These are phyloP conservation scores for Dalbergia oliveri DNA, from an alignment of 306 rosid genomes.

Conservation along the genomic window DNA sequence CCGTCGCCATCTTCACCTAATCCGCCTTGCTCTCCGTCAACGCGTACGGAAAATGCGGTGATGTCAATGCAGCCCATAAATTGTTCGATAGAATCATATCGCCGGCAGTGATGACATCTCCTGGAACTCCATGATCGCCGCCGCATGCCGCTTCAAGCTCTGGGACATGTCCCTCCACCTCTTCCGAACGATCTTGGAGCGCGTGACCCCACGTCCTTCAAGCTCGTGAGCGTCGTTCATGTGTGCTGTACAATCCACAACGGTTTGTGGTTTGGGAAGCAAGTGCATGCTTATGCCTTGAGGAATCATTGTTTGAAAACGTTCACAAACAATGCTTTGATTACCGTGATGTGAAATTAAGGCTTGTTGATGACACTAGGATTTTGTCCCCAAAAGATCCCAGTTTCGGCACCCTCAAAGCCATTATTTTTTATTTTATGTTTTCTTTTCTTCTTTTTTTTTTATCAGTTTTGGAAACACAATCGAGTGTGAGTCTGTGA, in stretches of 20 bases:
- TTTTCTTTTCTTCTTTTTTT: no score
- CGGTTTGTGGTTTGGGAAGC: constrained; percentile 74
- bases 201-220: constrained; percentile 73
- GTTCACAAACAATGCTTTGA: constrained; percentile 76
- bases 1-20: constrained; percentile 67
- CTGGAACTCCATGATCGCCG: constrained; percentile 79
- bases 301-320: constrained; percentile 59
- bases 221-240: constrained; percentile 71
- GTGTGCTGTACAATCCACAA: constrained; percentile 67
- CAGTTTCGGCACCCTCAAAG: no score
- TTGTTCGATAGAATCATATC: constrained; percentile 63
- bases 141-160: constrained; percentile 65
- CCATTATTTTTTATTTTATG: no score
- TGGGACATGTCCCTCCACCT: constrained; percentile 72
- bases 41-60: constrained; percentile 79
- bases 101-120: constrained; percentile 69
- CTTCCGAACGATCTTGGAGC: constrained; percentile 60
- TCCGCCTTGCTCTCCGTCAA: constrained; percentile 55
- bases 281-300: constrained; percentile 70
- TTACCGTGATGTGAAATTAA: constrained; percentile 75
- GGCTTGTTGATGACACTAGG: constrained; percentile 62
- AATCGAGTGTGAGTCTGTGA: no score
- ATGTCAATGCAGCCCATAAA: constrained; percentile 52
- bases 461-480: no score
- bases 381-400: constrained; percentile 51